A percentile compares a stretch with the other conserved stretches of the same genome.
These are phyloP conservation scores for Sclerotinia subarctica DNA, from an alignment of 2,329 filamentous ascomycete species.

Conservation along the genomic window DNA sequence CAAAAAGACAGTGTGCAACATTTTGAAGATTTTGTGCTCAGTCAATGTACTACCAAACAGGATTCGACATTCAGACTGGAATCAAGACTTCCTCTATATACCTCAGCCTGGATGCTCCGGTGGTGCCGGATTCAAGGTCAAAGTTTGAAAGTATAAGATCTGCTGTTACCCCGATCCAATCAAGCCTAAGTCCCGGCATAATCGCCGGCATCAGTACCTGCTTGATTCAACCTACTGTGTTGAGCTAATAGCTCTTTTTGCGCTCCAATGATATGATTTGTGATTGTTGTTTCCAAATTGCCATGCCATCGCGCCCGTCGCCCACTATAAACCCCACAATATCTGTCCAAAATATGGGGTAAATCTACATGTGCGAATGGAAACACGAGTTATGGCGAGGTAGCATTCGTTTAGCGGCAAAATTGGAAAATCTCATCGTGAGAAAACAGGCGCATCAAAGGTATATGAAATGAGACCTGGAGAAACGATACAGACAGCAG, in stretches of 20 bases:
- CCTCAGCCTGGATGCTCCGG: background rate
- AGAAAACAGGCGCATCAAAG: background rate
- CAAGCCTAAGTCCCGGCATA: background rate
- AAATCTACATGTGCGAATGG: background rate
- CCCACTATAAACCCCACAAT: background rate
- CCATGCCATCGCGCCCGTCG: background rate
- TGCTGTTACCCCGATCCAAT: background rate
- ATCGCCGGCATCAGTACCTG: background rate
- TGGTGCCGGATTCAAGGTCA: background rate
- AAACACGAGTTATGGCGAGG: background rate
- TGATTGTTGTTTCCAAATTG: background rate
- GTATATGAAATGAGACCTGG: background rate
- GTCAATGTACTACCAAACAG: background rate
- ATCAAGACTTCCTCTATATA: background rate
- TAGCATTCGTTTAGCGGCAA: conserved; percentile 7
- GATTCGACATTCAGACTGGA: background rate
- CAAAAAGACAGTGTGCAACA: background rate
- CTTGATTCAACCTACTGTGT: background rate
- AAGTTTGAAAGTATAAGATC: background rate
- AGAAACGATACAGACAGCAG: background rate
- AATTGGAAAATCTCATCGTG: conserved; percentile 5
- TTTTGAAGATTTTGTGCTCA: background rate
- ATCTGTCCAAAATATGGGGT: background rate
- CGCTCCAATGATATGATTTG: conserved; percentile 5
- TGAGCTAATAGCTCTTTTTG: conserved; percentile 1